phyloP scores from a whole-genome alignment of 139 green algal species.

The Pycnococcus provasolii region DNA sequence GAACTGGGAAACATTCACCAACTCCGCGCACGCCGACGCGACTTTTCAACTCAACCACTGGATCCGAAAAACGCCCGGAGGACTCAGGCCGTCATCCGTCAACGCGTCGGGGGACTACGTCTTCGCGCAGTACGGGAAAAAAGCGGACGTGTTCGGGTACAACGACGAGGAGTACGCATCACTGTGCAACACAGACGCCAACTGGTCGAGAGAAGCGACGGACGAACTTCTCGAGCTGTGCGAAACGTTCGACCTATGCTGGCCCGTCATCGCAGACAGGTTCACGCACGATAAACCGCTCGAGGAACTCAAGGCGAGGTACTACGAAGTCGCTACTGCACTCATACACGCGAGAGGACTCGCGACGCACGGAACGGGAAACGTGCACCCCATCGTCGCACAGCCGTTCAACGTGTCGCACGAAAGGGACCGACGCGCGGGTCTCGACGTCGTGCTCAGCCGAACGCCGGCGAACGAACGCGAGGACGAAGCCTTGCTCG shows the following conservation, averaged over 20 bases:
- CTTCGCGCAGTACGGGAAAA: conserved; percentile 38
- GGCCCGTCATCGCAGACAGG: conserved; percentile 24
- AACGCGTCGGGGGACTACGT: conserved; percentile 27
- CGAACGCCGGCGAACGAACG: conserved; percentile 4
- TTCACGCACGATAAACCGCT: not conserved
- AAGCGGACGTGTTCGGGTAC: conserved; percentile 29
- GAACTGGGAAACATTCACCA: conserved; percentile 30
- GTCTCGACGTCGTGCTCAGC: conserved; percentile 1
- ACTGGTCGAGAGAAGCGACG: conserved; percentile 31
- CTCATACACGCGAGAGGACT: conserved; percentile 8
- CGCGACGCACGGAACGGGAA: conserved; percentile 2
- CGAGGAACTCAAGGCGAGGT: conserved; percentile 33
- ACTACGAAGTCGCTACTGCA: conserved; percentile 19
- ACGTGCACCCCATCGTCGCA: conserved; percentile 3
- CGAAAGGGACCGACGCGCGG: conserved; percentile 8
- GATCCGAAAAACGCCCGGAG: conserved; percentile 15
- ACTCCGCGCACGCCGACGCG: conserved; percentile 14
- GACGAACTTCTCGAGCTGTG: conserved; percentile 32
- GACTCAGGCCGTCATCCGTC: not conserved
- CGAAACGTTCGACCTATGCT: conserved; percentile 26
- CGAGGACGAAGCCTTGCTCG: conserved; percentile 10
- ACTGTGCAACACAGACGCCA: conserved; percentile 1
- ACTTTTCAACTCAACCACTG: conserved; percentile 28
- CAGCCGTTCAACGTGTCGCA: conserved; percentile 18
- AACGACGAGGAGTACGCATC: conserved; percentile 28